Percentiles rank a stretch among this genome's conserved stretches.
These are phyloP conservation scores for Fusarium sp. DNA, from an alignment of 2,329 filamentous ascomycete species.

Conservation along the genomic window DNA sequence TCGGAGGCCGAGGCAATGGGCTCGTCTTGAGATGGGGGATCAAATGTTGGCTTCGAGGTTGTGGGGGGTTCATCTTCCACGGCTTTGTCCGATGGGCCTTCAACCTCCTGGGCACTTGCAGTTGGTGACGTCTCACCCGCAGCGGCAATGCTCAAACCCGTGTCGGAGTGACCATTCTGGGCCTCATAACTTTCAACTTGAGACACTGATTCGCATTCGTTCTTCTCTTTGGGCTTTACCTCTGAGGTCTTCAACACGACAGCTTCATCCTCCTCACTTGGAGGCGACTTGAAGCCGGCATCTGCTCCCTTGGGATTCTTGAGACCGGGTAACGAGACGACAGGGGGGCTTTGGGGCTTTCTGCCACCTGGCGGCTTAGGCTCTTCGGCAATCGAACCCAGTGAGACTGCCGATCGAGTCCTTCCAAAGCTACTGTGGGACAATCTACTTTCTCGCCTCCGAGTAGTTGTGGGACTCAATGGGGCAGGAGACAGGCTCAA, in stretches of 20 bases:
- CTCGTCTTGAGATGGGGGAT: background rate
- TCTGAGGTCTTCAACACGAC: constrained; percentile 50
- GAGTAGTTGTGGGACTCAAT: constrained; percentile 49
- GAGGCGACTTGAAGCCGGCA: constrained; percentile 35
- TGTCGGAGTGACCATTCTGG: constrained; percentile 10
- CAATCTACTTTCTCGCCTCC: constrained; percentile 48
- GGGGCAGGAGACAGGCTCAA: constrained; percentile 50
- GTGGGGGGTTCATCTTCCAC: background rate
- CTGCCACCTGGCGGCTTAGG: constrained; percentile 43
- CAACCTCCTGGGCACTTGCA: constrained; percentile 3
- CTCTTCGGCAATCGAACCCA: constrained; percentile 62
- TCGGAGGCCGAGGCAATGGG: background rate
- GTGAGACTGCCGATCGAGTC: constrained; percentile 54
- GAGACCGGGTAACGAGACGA: constrained; percentile 41
- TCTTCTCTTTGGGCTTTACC: constrained; percentile 31
- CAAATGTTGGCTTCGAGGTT: background rate
- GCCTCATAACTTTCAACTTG: constrained; percentile 30
- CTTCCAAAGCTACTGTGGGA: constrained; percentile 52
- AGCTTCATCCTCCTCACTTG: constrained; percentile 57
- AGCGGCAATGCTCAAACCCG: background rate
- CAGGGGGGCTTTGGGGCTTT: constrained; percentile 21
- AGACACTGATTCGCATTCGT: constrained; percentile 19
- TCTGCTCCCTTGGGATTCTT: constrained; percentile 31
- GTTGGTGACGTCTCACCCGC: background rate
- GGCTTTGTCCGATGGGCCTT: constrained; percentile 3